phyloP scores from a whole-genome alignment of 805 yeast genomes.

The Candida caryicola region DNA sequence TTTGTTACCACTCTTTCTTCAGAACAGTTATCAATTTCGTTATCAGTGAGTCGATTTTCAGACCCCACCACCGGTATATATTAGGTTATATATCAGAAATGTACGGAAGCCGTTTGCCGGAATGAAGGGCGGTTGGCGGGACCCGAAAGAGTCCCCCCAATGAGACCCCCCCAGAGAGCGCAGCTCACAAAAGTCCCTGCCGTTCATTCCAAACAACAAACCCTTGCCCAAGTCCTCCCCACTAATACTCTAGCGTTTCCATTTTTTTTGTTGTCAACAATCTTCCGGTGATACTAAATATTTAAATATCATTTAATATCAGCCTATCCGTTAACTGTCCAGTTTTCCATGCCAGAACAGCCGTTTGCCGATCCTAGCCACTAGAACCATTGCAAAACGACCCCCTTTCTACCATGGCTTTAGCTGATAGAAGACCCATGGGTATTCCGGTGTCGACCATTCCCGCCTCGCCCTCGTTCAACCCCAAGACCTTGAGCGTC shows the following conservation, averaged over 20 bases:
- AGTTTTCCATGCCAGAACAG: neutral
- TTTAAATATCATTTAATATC: slow-evolving; percentile 5
- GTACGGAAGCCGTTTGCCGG: neutral
- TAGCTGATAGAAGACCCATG: slow-evolving; percentile 65
- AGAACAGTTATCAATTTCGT: neutral
- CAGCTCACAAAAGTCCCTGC: too few species aligned
- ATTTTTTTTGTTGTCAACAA: neutral
- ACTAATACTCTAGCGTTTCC: neutral
- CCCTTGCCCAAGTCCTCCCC: neutral
- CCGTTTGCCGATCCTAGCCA: neutral
- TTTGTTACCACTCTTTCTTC: slow-evolving; percentile 1
- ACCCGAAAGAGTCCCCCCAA: too few species aligned
- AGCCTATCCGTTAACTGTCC: neutral
- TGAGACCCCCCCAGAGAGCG: too few species aligned
- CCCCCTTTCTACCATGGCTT: slow-evolving; percentile 46
- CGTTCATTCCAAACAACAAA: too few species aligned
- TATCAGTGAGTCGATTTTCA: neutral
- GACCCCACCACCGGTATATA: slow-evolving; percentile 3
- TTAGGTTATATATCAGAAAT: slow-evolving; percentile 3
- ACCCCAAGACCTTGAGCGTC: slow-evolving; percentile 24
- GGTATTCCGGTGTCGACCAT: slow-evolving; percentile 50
- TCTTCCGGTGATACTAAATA: slow-evolving; percentile 2
- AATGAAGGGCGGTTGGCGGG: too few species aligned
- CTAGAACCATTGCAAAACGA: neutral
- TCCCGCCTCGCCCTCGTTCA: slow-evolving; percentile 44